Base-by-base conservation (phyloP, 176 grass and related monocot genomes). In the Hordeum marinum region DNA sequence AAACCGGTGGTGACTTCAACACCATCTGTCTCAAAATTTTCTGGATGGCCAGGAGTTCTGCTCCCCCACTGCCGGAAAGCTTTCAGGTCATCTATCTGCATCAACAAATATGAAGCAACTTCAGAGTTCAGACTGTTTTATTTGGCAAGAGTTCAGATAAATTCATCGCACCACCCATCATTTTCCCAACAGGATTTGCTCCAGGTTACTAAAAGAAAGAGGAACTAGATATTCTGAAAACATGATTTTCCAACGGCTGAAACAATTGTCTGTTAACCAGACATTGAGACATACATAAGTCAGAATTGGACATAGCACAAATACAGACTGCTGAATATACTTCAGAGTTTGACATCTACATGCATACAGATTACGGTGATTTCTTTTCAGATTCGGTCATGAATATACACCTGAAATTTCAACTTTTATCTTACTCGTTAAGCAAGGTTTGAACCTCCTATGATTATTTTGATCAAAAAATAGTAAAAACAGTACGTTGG, bases 1-100 rank as follows among this genome's bases (percentile, higher is more conserved):
- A 80, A 68, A 97, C 95, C 95, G 0, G 93, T 98, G 1, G 95
- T 98, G 45, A 95, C 95, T 95, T 98, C 95, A 80, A 98, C 72
- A 40, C 95, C 93, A 48, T 85, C 83, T 26, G 95, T 98, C 87
- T 98, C 95, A 24, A 98, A 98, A 57, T 98, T 98, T 79, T 98
- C 95, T 24, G 95, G 95, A 62, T 98, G 95, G 6, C 95, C 95
- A 82, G 95, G 93, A 83, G 95, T 93, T 85, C 60, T 95, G 87
- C 95, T 98, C 72, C 85, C 85, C 93, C 93, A 98, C 67, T 95
- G 91, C 75, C 93, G 77, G 91, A 93, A 95, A 74, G 77, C 64
- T 85, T 93, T 95, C 57, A 98, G 58, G 35, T 98, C 95, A 75
- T 98, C 93, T 55, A 87, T 90, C 93, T 98, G 85, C 74, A 64